phyloP scores from a whole-genome alignment of 805 yeast species.

The Zygoascus tannicola region DNA sequence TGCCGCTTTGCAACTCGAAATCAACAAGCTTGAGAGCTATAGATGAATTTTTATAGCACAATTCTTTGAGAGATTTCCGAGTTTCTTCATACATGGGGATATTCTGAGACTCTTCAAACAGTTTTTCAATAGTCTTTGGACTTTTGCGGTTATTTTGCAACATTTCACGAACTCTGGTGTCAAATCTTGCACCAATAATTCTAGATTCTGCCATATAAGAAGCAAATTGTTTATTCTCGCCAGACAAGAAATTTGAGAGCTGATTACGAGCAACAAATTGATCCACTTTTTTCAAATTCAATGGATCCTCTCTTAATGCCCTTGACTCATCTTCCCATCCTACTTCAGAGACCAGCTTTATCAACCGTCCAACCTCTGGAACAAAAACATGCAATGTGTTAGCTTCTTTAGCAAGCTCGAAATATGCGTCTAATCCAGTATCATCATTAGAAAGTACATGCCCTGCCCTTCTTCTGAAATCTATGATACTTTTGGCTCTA shows the following conservation, averaged over 20 bases:
- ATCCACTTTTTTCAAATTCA: constrained; percentile 16
- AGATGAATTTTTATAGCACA: background rate
- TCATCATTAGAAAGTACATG: constrained; percentile 30
- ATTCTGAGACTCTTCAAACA: constrained; percentile 17
- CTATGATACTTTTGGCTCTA: constrained; percentile 42
- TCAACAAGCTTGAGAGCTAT: background rate
- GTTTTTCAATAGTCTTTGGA: background rate
- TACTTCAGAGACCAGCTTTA: constrained; percentile 30
- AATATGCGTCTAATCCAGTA: constrained; percentile 35
- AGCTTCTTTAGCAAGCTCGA: constrained; percentile 49
- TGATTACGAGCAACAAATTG: background rate
- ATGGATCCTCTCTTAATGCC: constrained; percentile 17
- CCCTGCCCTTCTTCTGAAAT: constrained; percentile 41
- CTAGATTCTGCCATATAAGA: background rate
- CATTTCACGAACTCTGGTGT: background rate
- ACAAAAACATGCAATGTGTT: constrained; percentile 49
- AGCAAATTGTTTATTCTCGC: background rate
- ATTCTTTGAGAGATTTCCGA: background rate
- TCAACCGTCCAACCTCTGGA: constrained; percentile 37
- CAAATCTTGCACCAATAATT: background rate
- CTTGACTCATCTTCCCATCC: constrained; percentile 32
- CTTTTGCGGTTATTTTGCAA: background rate
- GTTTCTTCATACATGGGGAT: constrained; percentile 14
- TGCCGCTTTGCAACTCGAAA: background rate
- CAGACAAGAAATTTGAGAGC: background rate